Conservation (phyloP, 139 green algal genomes). For the Chlamydomonas eustigma region DNA sequence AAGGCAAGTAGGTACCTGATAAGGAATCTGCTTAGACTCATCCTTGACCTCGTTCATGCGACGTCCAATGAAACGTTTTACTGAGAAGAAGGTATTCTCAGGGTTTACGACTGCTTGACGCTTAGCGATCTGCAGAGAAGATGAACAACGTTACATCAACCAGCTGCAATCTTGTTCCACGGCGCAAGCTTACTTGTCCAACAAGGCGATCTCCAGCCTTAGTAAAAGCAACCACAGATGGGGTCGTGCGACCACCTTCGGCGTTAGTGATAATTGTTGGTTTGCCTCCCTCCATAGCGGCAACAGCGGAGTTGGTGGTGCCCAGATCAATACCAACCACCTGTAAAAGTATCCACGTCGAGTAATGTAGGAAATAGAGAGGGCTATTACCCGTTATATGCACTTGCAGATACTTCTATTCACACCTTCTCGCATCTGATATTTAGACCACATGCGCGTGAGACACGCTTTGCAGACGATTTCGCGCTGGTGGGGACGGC, state of each 20-base stretch:
- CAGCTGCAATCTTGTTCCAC: background rate
- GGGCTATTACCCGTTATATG: too few relatives aligned
- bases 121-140: constrained; percentile 91
- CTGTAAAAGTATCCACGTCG: too few relatives aligned
- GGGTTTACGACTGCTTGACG: constrained; percentile 97
- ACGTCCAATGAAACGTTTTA: constrained; percentile 98
- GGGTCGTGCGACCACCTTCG: constrained; percentile 94
- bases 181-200: constrained; percentile 66
- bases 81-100: constrained; percentile 98
- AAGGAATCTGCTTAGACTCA: constrained; percentile 92
- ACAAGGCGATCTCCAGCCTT: constrained; percentile 92
- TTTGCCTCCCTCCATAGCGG: constrained; percentile 89
- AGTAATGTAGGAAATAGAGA: too few relatives aligned
- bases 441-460: constrained; percentile 7
- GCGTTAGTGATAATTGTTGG: constrained; percentile 97
- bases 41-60: constrained; percentile 87
- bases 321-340: constrained; percentile 87
- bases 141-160: background rate
- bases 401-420: too few relatives aligned
- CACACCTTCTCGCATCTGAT: constrained; percentile 20
- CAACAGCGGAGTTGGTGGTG: constrained; percentile 92
- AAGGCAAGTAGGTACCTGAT: constrained; percentile 47
- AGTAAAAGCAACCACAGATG: constrained; percentile 95
- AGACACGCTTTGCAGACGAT: background rate
- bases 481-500: background rate